Conservation (phyloP, 352 stramenopile genomes). For the Pythium aristosporum region DNA sequence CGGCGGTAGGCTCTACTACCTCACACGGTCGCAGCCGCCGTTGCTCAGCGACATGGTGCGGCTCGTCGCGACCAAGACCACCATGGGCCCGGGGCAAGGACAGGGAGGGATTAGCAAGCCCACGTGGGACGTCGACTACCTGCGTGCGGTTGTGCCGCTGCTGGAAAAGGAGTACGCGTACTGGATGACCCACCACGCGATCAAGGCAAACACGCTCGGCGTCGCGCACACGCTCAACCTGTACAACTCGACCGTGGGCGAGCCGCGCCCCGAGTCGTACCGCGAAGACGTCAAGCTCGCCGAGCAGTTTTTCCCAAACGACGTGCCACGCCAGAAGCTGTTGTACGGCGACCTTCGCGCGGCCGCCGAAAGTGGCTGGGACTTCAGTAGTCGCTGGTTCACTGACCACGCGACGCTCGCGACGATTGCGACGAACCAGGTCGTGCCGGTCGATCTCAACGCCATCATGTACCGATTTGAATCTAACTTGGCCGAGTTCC, state of each 20-base stretch:
- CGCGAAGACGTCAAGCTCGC: constrained; percentile 76
- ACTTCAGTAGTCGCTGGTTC: constrained; percentile 89
- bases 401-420: constrained; percentile 27
- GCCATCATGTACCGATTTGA: constrained; percentile 80
- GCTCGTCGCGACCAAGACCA: constrained; percentile 40
- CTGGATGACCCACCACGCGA: constrained; percentile 54
- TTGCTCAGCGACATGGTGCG: constrained; percentile 90
- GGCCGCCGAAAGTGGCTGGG: constrained; percentile 88
- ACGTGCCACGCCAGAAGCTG: constrained; percentile 28
- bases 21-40: constrained; percentile 87
- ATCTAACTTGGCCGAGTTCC: constrained; percentile 66
- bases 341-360: constrained; percentile 85
- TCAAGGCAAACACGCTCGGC: not conserved
- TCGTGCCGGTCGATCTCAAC: constrained; percentile 88
- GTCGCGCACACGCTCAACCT: constrained; percentile 65
- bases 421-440: constrained; percentile 65
- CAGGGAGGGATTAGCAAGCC: constrained; percentile 8
- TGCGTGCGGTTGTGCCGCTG: constrained; percentile 52
- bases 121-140: constrained; percentile 33
- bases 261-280: constrained; percentile 86
- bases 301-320: constrained; percentile 50
- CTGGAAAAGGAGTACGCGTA: constrained; percentile 81
- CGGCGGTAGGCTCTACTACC: constrained; percentile 89
- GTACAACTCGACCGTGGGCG: constrained; percentile 68
- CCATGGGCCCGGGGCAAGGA: constrained; percentile 22